phyloP scores from a whole-genome alignment of 148 eudicot genomes.

The Simmondsia chinensis region DNA sequence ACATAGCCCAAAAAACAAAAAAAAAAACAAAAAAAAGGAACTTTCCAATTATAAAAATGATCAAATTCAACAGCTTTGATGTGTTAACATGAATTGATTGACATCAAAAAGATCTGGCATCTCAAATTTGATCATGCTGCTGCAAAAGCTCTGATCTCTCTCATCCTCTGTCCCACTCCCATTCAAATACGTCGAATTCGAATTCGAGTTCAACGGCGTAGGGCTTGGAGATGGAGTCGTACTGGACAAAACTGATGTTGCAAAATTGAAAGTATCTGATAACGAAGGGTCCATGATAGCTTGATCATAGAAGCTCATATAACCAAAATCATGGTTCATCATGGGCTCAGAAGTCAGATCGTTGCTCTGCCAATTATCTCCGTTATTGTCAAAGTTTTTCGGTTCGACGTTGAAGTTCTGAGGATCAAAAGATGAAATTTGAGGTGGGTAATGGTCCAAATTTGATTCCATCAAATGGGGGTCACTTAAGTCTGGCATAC shows the following conservation, averaged over 20 bases:
- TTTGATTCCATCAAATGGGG: constrained; percentile 40
- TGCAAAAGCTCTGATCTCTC: constrained; percentile 52
- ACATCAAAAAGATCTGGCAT: constrained; percentile 50
- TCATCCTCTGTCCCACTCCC: constrained; percentile 52
- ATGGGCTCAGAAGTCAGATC: constrained; percentile 7
- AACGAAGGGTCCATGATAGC: constrained; percentile 21
- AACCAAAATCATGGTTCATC: constrained; percentile 25
- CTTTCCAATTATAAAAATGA: background rate
- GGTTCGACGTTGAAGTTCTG: too few species aligned
- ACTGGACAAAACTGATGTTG: constrained; percentile 55
- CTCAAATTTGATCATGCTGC: constrained; percentile 55
- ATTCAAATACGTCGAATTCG: constrained; percentile 30
- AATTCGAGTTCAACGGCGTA: constrained; percentile 36
- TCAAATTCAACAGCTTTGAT: constrained; percentile 11
- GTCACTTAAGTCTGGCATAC: constrained; percentile 27
- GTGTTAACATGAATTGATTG: constrained; percentile 43
- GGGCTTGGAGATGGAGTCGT: constrained; percentile 58
- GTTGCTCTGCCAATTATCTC: constrained; percentile 41
- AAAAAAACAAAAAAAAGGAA: background rate
- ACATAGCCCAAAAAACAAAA: constrained; percentile 1
- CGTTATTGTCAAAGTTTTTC: too few species aligned
- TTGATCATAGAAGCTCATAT: constrained; percentile 22
- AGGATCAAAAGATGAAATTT: constrained; percentile 14
- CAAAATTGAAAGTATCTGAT: constrained; percentile 29
- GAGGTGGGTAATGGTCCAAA: constrained; percentile 29